These are phyloP conservation scores for Sporothrix globosa DNA, from an alignment of 2,329 filamentous ascomycete species.

Conservation along the genomic window DNA sequence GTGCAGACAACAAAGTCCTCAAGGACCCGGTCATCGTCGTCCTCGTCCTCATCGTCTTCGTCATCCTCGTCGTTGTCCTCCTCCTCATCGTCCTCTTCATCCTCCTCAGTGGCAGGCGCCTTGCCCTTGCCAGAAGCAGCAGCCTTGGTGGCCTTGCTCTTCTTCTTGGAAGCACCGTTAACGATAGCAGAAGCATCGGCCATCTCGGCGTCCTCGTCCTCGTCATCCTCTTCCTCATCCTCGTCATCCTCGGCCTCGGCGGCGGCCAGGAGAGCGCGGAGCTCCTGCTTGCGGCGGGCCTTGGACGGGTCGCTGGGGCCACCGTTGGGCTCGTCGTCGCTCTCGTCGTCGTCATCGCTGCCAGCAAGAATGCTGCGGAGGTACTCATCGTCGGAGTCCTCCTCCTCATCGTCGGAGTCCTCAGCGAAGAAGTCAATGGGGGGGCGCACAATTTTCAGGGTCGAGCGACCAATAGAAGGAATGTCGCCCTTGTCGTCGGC, in stretches of 20 bases:
- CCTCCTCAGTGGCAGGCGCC: constrained; percentile 34
- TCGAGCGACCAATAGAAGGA: constrained; percentile 71
- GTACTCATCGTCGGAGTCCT: constrained; percentile 65
- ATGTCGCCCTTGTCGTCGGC: constrained; percentile 65
- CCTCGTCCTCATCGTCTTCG: constrained; percentile 58
- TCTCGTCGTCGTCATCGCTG: constrained; percentile 52
- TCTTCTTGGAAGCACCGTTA: constrained; percentile 38
- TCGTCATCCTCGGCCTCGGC: constrained; percentile 61
- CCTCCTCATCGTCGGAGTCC: constrained; percentile 61
- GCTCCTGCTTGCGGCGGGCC: constrained; percentile 75
- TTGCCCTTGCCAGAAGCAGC: constrained; percentile 37
- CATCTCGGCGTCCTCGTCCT: constrained; percentile 51
- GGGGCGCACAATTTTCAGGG: constrained; percentile 85
- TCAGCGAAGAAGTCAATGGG: constrained; percentile 53
- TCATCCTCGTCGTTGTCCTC: constrained; percentile 52
- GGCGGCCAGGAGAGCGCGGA: constrained; percentile 75
- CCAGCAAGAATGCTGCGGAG: constrained; percentile 58
- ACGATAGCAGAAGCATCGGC: constrained; percentile 49
- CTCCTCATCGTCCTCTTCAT: constrained; percentile 50
- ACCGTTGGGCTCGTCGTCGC: constrained; percentile 77
- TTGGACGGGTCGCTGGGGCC: constrained; percentile 90
- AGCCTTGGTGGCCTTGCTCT: constrained; percentile 38
- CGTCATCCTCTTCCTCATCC: constrained; percentile 65
- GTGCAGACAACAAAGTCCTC: constrained; percentile 96
- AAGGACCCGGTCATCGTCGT: constrained; percentile 66